These are phyloP conservation scores for Pseudognaphalium luteoalbum DNA, from an alignment of 129 eudicot species.

Conservation along the genomic window DNA sequence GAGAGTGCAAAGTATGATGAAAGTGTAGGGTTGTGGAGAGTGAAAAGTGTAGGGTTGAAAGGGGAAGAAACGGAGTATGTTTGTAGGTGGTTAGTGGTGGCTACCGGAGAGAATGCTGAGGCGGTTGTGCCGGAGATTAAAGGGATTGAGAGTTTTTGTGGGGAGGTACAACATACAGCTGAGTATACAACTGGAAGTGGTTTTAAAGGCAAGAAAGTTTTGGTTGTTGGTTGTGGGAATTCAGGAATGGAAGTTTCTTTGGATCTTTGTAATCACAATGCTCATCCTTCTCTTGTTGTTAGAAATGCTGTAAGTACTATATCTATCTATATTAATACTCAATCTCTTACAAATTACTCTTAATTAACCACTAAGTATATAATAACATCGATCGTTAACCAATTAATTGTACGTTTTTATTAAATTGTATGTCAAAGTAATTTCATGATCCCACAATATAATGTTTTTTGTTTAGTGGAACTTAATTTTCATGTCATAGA, in stretches of 20 bases:
- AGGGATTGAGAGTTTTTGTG: slow-evolving; percentile 66
- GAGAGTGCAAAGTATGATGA: slow-evolving; percentile 60
- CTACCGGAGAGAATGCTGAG: slow-evolving; percentile 99
- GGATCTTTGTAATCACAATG: slow-evolving; percentile 84
- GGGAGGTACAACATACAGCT: slow-evolving; percentile 65
- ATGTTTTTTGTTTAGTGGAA: not conserved
- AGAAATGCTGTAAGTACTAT: slow-evolving; percentile 67
- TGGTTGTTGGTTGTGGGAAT: slow-evolving; percentile 97
- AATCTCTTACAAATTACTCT: not conserved
- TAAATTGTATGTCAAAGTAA: too few species aligned
- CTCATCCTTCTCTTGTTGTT: slow-evolving; percentile 87
- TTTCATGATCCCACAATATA: not conserved
- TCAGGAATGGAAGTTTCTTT: slow-evolving; percentile 98
- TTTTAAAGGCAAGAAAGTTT: slow-evolving; percentile 68
- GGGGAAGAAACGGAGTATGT: slow-evolving; percentile 61
- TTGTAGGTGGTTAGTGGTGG: slow-evolving; percentile 88
- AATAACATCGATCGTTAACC: not conserved
- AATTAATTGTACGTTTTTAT: too few species aligned
- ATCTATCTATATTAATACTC: not conserved
- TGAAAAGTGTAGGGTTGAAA: slow-evolving; percentile 45
- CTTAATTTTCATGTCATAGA: not conserved
- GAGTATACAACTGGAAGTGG: slow-evolving; percentile 64
- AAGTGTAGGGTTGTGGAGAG: slow-evolving; percentile 67
- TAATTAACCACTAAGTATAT: not conserved
- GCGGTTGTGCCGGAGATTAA: slow-evolving; percentile 69